Evolutionary conservation across 2,329 filamentous ascomycete species (phyloP), one percentile per base, ranked within the genome.

Genomic region (Microsporum canis): DNA sequence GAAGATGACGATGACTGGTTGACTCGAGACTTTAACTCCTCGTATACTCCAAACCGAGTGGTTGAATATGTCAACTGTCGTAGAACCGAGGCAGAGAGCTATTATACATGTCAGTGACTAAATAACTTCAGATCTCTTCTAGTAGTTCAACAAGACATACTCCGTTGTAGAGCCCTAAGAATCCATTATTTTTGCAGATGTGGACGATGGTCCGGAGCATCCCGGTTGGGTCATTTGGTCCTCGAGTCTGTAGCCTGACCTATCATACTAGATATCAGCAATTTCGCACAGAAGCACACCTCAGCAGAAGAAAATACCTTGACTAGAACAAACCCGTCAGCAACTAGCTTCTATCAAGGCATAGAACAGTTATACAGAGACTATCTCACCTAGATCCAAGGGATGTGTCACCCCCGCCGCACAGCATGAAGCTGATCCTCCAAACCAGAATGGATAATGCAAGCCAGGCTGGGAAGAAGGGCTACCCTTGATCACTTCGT

Each of bases 31-130:
- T 99, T 99, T 63, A 97, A 80, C 67, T 95, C 86, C 77, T 97
- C 94, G 79, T 99, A 99, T 65, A 96, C 85, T 65, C 91, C 94
- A 77, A 99, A 99, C 57, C 94, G 89, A 41, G 91, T 94, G 58
- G 94, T 99, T 63, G 88, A 94, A 79, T 99, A 99, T 63, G 94
- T 97, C 67, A 91, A 82, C 78, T 97, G 94, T 66, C 94, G 91
- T 62, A 97, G 82, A 57, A 97, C 83, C 61, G 91, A 94, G 66
- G 94, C 94, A 1, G 91, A 95, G 62, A 97, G 85, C 77, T 85
- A 68, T n/a, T 5, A 39, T 14, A 59, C 29, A 8, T 53, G 31
- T 53, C 8, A 49, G 39, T 43, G 10, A 38, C 10, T 27, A 33
- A n/a, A 34, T 34, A 4, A 34, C 7, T 27, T 29, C 31, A 14